Evolutionary conservation across 1,139 yeast species (phyloP).

Genomic region (Wickerhamomyces sp.): DNA sequence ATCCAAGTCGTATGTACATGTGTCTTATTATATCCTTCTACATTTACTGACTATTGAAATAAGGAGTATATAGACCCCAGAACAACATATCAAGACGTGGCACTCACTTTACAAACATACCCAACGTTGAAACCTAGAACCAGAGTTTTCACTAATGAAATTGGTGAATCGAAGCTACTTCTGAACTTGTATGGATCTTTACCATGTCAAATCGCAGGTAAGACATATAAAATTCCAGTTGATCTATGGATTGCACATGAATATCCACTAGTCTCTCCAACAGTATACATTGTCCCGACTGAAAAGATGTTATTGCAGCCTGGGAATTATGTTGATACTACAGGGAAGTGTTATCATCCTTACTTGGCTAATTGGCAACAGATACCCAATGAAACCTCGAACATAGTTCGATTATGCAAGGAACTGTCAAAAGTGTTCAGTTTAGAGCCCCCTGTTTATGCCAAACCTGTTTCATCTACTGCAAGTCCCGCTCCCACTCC

Average conservation of each 20-base stretch:
- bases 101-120: constrained; percentile 45
- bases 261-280: constrained; percentile 63
- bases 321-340: constrained; percentile 67
- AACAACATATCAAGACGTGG: constrained; percentile 56
- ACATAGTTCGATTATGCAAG: constrained; percentile 28
- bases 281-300: constrained; percentile 53
- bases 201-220: constrained; percentile 30
- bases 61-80: constrained; percentile 43
- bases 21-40: not conserved
- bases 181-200: constrained; percentile 62
- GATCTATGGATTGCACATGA: constrained; percentile 74
- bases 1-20: constrained; percentile 38
- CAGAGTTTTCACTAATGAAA: constrained; percentile 55
- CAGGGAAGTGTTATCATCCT: constrained; percentile 73
- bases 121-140: constrained; percentile 66
- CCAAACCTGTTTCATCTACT: constrained; percentile 29
- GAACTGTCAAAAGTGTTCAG: constrained; percentile 39
- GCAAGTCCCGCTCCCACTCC: not conserved
- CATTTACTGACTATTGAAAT: not conserved
- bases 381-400: constrained; percentile 8
- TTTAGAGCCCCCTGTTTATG: constrained; percentile 48
- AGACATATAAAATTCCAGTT: constrained; percentile 45
- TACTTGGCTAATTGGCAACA: constrained; percentile 55
- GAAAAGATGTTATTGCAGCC: constrained; percentile 48
- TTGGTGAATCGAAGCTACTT: constrained; percentile 57